Base-by-base conservation (phyloP, 805 yeast genomes). In the Lipomyces anomalus region DNA sequence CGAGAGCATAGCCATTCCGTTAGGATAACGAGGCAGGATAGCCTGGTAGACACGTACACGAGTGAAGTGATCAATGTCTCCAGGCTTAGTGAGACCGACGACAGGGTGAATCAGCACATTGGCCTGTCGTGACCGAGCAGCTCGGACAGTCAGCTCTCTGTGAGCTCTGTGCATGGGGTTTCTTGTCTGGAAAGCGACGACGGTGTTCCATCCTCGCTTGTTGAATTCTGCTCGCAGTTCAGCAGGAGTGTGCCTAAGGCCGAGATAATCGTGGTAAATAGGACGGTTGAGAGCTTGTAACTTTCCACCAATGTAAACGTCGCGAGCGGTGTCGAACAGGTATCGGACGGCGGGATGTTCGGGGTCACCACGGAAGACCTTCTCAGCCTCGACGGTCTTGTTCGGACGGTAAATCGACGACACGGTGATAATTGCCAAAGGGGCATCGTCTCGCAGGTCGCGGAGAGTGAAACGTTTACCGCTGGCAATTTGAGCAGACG, bases 141-240 rank as follows among this genome's bases (percentile, higher is more conserved):
- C 97, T 60, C 97, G 78, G 38, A 89, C 95, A 13, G 97, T 89
- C 61, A 89, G 73, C 67, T 89, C 97, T 66, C 97, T 78, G 68
- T 89, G 97, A 28, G 97, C 97, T 66, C 97, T 80, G 68, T 89
- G 97, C 97, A 89, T 90, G 57, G 97, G 97, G 72, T 89, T 89
- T 72, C 97, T 79, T 35, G 97, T 89, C 72, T 89, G 97, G 82
- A 89, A 89, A 28, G 97, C 97, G 39, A 89, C 97, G 44, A 89
- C 84, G 60, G 79, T 74, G 60, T 78, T 75, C 97, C 97, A 89
- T 56, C 85, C 82, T 64, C 83, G 80, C 59, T 77, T 76, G 50
- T 70, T 66, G 62, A 90, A 90, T 70, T 89, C 95, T 21, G 80
- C 68, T 68, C 97, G 80, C 60, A 89, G 75, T 68, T 88, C 95